Evolutionary conservation across 495 filamentous ascomycete species (phyloP), one percentile per base, ranked within the genome.

Genomic region (Xylaria venustula): DNA sequence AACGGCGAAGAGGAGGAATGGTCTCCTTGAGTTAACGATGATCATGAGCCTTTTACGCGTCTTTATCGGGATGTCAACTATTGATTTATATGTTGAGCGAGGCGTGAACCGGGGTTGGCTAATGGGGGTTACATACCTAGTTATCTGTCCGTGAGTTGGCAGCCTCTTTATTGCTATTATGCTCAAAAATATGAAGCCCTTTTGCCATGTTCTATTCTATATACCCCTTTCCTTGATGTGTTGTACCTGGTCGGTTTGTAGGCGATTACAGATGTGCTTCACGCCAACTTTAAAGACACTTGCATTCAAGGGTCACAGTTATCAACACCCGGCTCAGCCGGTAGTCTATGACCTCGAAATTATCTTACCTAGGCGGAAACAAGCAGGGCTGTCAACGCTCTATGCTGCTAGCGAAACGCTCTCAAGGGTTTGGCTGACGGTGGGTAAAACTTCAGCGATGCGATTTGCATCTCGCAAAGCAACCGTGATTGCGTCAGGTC

Each of bases 401-500:
- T 49, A 67, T 45, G 57, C 53, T 37, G 65, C 67, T 19, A 79
- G 60, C 9, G 66, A 72, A 42, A 83, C 73, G 30, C 73, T 76
- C 62, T 84, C 81, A 9, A 81, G 52, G 5, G 65, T 69, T 28
- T 80, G 71, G 26, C 90, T 88, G 34, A 92, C 85, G 20, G 89
- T 70, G 15, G 89, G 90, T 42, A 97, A 73, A 53, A 94, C 70
- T 48, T 89, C 83, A 11, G 84, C 87, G 23, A 98, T 71, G 60
- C 83, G 79, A 65, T 96, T 96, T 7, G 92, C 83, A 73, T 98
- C 93, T 64, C 93, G 81, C 76, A 98, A 80, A 15, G 89, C 82
- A 14, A 89, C 81, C 1, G 91, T 88, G 1, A 91, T 80, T 64
- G 91, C 91, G 62, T 92, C 89, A 23, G 79, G 79, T 22, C 75